These are phyloP conservation scores for Trametes hirsuta DNA, from an alignment of 1,284 basidiomycete species.

Conservation along the genomic window DNA sequence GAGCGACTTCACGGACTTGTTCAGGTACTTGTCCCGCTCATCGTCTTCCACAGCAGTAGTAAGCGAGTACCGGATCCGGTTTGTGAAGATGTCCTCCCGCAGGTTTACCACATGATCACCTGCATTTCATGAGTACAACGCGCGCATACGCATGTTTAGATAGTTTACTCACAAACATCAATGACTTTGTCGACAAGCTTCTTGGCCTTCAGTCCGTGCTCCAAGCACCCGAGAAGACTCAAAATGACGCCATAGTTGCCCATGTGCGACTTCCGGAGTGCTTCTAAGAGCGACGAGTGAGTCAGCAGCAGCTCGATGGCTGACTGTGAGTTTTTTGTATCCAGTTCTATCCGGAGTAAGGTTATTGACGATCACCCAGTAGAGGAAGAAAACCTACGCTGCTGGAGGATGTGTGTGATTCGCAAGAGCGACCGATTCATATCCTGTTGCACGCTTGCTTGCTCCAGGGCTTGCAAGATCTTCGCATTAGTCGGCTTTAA, in stretches of 20 bases:
- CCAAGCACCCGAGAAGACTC: slow-evolving; percentile 87
- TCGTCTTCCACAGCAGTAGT: slow-evolving; percentile 68
- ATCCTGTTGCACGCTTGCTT: slow-evolving; percentile 84
- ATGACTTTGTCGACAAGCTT: slow-evolving; percentile 87
- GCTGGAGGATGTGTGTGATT: slow-evolving; percentile 84
- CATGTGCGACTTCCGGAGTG: slow-evolving; percentile 82
- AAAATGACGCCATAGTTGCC: slow-evolving; percentile 92
- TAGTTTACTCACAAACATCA: slow-evolving; percentile 72
- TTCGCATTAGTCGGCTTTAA: slow-evolving; percentile 56
- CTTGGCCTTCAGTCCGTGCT: slow-evolving; percentile 83
- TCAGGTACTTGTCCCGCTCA: slow-evolving; percentile 57
- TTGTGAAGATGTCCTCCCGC: slow-evolving; percentile 84
- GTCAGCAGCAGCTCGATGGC: slow-evolving; percentile 84
- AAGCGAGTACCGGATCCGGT: slow-evolving; percentile 85
- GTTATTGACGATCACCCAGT: not conserved
- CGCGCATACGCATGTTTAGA: not conserved
- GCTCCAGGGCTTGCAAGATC: slow-evolving; percentile 66
- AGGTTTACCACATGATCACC: slow-evolving; percentile 90
- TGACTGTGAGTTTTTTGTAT: slow-evolving; percentile 63
- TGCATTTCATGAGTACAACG: slow-evolving; percentile 28
- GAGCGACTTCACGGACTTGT: slow-evolving; percentile 68
- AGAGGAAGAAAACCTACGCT: slow-evolving; percentile 49
- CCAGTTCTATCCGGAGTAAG: slow-evolving; percentile 48
- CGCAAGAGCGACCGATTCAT: slow-evolving; percentile 82
- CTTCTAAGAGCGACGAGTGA: slow-evolving; percentile 81